phyloP scores from a whole-genome alignment of 2,329 filamentous ascomycete species.

The Colletotrichum chlorophyti region DNA sequence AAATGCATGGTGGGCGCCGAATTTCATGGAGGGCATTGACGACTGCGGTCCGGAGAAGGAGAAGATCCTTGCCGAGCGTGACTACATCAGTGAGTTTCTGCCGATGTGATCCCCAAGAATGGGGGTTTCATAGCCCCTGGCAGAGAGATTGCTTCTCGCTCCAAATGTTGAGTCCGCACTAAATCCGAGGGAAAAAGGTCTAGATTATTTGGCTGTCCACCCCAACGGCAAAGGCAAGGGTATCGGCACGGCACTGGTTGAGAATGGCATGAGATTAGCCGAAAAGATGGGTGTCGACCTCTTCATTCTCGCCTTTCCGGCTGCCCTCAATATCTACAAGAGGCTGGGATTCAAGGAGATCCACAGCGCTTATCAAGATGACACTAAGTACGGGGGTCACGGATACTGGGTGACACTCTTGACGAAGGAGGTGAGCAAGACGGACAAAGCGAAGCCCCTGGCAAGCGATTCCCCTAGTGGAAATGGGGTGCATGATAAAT shows the following conservation, averaged over 20 bases:
- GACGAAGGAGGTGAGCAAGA: neutral
- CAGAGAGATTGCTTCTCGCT: too few species aligned
- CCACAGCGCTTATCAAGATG: conserved; percentile 35
- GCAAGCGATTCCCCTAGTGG: too few species aligned
- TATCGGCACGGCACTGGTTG: conserved; percentile 33
- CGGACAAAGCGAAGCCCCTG: too few species aligned
- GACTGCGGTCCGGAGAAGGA: conserved; percentile 19
- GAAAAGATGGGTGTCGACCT: conserved; percentile 33
- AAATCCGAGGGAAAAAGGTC: conserved; percentile 20
- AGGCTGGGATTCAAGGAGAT: conserved; percentile 34
- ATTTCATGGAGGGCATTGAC: conserved; percentile 1
- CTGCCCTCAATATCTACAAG: conserved; percentile 32
- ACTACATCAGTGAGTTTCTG: conserved; percentile 28
- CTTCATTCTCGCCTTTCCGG: conserved; percentile 33
- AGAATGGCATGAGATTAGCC: conserved; percentile 34
- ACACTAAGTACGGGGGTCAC: conserved; percentile 17
- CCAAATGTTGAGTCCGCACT: too few species aligned
- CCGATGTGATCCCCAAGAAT: neutral
- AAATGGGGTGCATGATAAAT: neutral
- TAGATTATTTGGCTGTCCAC: conserved; percentile 38
- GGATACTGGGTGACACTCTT: conserved; percentile 15
- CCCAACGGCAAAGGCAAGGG: conserved; percentile 37
- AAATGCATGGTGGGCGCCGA: conserved; percentile 23
- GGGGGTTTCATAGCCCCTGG: too few species aligned
- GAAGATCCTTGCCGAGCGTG: conserved; percentile 10